Evolutionary conservation across 192 early-diverging fungal species (phyloP).

Genomic region (Globomyces pollinis-pini): DNA sequence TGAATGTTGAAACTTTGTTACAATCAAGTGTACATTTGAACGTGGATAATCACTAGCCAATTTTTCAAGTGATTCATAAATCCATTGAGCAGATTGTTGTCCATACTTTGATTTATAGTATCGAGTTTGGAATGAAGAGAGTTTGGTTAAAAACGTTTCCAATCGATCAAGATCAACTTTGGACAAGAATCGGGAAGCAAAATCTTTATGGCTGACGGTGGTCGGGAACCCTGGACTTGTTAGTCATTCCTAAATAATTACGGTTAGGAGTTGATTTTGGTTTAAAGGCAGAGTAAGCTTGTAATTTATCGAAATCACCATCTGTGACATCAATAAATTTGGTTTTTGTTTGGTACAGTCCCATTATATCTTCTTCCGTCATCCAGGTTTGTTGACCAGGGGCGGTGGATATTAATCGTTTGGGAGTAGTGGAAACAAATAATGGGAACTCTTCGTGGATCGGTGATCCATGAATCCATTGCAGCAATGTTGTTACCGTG

Average conservation of each 20-base stretch:
- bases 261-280: no score
- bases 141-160: slow-evolving; percentile 57
- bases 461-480: no score
- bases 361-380: slow-evolving; percentile 43
- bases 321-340: slow-evolving; percentile 90
- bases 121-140: slow-evolving; percentile 83
- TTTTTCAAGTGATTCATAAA: slow-evolving; percentile 20
- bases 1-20: slow-evolving; percentile 63
- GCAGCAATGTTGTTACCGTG: no score
- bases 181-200: slow-evolving; percentile 51
- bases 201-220: slow-evolving; percentile 43
- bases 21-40: slow-evolving; percentile 9
- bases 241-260: no score
- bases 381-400: slow-evolving; percentile 13
- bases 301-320: slow-evolving; percentile 28
- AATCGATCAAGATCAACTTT: slow-evolving; percentile 61
- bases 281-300: slow-evolving; percentile 11
- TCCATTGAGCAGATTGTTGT: slow-evolving; percentile 32
- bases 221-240: slow-evolving; percentile 32
- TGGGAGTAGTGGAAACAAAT: not conserved
- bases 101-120: slow-evolving; percentile 74
- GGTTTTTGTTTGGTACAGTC: slow-evolving; percentile 58
- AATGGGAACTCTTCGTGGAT: no score
- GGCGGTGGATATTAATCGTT: slow-evolving; percentile 13
- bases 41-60: slow-evolving; percentile 15